Evolutionary conservation across 2,329 filamentous ascomycete species (phyloP), one percentile per base, ranked within the genome.

Genomic region (Pseudocercospora ulei): DNA sequence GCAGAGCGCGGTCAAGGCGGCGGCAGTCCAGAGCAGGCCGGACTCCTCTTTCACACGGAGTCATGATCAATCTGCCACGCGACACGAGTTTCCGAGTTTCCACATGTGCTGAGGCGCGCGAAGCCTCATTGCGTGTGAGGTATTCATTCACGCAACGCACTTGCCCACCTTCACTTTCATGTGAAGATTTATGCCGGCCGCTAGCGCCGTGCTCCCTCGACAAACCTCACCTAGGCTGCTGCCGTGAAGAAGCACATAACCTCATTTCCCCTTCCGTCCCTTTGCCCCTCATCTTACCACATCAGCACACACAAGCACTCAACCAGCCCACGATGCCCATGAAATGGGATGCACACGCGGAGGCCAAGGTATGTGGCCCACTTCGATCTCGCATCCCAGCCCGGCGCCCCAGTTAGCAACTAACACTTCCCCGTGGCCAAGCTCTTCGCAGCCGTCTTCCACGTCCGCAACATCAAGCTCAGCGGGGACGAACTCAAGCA

Each of bases 391-490:
- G 19, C 34, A 12, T 24, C 3, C 14, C 41, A 27, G n/a, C n/a
- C n/a, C n/a, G n/a, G 12, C 13, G 12, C 34, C 22, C 19, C 14
- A 25, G 22, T 26, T n/a, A n/a, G n/a, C 18, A 2, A 22, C 27
- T 24, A 18, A 22, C 24, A 5, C n/a, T 5, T 13, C 13, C 9
- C n/a, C 20, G 8, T 1, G 19, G 8, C 25, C 29, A 35, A 56
- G 55, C 49, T 60, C 18, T 46, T 58, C 35, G 48, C 48, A 9
- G 37, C 43, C 18, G 46, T 59, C 35, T 42, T 60, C 35, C 46
- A 54, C 14, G 44, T 55, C 27, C 52, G 47, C 47, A 46, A 57
- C n/a, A 40, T 59, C 48, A 58, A 56, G 34, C 44, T 54, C 35
- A 45, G 26, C 30, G 39, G 38, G 3, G 16, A 38, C 3, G 39